A percentile compares a stretch with the other conserved stretches of the same genome.
Evolutionary conservation across 495 filamentous ascomycete genomes (phyloP).

Genomic region (Cairneyella variabilis): DNA sequence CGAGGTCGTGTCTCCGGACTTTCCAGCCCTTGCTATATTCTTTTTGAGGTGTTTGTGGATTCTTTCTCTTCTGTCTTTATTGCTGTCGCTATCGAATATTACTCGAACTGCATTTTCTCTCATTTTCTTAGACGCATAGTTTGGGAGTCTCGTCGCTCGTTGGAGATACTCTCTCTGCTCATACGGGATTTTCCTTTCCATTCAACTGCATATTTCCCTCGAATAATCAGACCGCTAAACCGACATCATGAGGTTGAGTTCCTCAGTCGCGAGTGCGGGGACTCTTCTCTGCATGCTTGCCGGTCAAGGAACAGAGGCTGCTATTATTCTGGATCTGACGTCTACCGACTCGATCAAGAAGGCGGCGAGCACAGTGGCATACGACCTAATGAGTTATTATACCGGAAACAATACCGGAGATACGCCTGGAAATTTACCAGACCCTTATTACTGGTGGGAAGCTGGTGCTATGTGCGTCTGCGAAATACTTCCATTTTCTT

Average conservation of each 20-base stretch:
- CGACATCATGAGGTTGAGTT: slow-evolving; percentile 3
- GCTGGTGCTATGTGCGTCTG: slow-evolving; percentile 64
- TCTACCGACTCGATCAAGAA: slow-evolving; percentile 24
- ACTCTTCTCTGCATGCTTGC: slow-evolving; percentile 54
- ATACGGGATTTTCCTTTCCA: not conserved
- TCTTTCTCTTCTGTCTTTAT: not conserved
- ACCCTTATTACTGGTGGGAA: slow-evolving; percentile 83
- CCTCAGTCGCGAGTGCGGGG: slow-evolving; percentile 46
- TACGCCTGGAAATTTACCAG: slow-evolving; percentile 65
- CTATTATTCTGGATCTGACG: slow-evolving; percentile 33
- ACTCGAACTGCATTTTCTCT: not conserved
- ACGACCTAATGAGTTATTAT: slow-evolving; percentile 45
- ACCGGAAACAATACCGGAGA: slow-evolving; percentile 70
- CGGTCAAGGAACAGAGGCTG: slow-evolving; percentile 46
- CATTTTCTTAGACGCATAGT: not conserved
- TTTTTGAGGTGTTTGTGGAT: slow-evolving; percentile 3
- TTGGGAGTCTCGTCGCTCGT: slow-evolving; percentile 1
- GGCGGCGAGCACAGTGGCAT: slow-evolving; percentile 14
- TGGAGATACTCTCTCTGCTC: not conserved
- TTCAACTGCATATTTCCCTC: not conserved
- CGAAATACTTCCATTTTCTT: slow-evolving; percentile 33
- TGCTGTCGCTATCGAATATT: not conserved
- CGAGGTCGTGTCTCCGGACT: not conserved
- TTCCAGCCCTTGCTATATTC: not conserved
- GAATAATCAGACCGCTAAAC: not conserved